Evolutionary conservation across 2,329 filamentous ascomycete genomes (phyloP).

Genomic region (Hymenotorrendiella dingleyae): DNA sequence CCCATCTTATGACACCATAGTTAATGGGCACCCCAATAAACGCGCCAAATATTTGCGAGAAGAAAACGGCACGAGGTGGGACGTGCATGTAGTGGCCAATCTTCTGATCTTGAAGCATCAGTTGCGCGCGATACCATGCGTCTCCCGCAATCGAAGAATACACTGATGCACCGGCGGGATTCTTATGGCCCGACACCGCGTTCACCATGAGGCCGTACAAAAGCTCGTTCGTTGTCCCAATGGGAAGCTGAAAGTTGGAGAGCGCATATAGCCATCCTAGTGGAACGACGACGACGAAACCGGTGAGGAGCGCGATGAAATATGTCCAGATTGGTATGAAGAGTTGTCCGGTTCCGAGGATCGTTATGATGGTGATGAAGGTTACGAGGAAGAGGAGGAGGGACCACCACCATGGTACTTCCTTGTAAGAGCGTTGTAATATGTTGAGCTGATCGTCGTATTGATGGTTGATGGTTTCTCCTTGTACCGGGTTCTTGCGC

Average conservation of each 20-base stretch:
- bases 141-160: slow-evolving; percentile 56
- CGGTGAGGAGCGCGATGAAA: slow-evolving; percentile 49
- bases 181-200: slow-evolving; percentile 43
- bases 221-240: slow-evolving; percentile 54
- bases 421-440: slow-evolving; percentile 49
- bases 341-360: slow-evolving; percentile 44
- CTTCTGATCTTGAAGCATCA: slow-evolving; percentile 56
- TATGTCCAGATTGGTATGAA: slow-evolving; percentile 57
- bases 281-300: slow-evolving; percentile 45
- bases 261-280: slow-evolving; percentile 55
- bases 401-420: slow-evolving; percentile 57
- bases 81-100: slow-evolving; percentile 60
- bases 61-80: slow-evolving; percentile 52
- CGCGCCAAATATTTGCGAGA: slow-evolving; percentile 54
- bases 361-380: slow-evolving; percentile 44
- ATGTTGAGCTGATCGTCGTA: slow-evolving; percentile 54
- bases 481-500: slow-evolving; percentile 22
- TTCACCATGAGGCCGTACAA: slow-evolving; percentile 56
- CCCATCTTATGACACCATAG: slow-evolving; percentile 56
- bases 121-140: slow-evolving; percentile 54
- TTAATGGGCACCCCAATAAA: slow-evolving; percentile 55
- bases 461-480: slow-evolving; percentile 44
- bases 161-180: slow-evolving; percentile 50
- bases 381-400: slow-evolving; percentile 42
- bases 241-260: slow-evolving; percentile 48